Percentiles rank a stretch among this genome's conserved stretches.
These are phyloP conservation scores for Rhizoclosmatium sp. DNA, from an alignment of 192 early-diverging fungal species.

Conservation along the genomic window DNA sequence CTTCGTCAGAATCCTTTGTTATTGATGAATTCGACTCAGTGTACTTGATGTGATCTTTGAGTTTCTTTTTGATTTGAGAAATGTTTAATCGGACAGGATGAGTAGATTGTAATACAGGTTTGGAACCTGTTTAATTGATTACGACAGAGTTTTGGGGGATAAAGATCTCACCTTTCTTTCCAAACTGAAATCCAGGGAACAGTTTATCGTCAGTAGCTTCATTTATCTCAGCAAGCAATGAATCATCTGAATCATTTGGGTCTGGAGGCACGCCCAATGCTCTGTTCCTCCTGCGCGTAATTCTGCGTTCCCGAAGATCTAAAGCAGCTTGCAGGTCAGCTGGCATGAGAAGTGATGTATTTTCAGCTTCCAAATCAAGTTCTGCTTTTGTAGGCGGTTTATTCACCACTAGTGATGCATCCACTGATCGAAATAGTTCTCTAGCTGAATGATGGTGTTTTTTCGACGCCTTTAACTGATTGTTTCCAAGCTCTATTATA, in stretches of 20 bases:
- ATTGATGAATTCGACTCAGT: background rate
- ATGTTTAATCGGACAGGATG: conserved; percentile 23
- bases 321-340: conserved; percentile 13
- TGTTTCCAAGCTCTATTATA: too few relatives aligned
- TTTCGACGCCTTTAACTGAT: too few relatives aligned
- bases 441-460: background rate
- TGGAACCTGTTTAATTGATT: background rate
- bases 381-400: background rate
- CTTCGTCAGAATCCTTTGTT: background rate
- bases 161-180: conserved; percentile 5
- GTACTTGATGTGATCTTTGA: background rate
- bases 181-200: conserved; percentile 37
- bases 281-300: conserved; percentile 21
- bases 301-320: conserved; percentile 30
- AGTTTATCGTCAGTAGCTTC: conserved; percentile 37
- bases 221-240: conserved; percentile 40
- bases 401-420: background rate
- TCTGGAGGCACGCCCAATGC: conserved; percentile 37
- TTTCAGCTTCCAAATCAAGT: background rate
- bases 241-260: conserved; percentile 46
- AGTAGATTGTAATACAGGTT: conserved; percentile 12
- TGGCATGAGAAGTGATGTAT: background rate
- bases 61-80: conserved; percentile 14
- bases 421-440: background rate
- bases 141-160: background rate